Evolutionary conservation across 306 rosid species (phyloP), one percentile per base, ranked within the genome.

Genomic region (Ormosia semicastrata): DNA sequence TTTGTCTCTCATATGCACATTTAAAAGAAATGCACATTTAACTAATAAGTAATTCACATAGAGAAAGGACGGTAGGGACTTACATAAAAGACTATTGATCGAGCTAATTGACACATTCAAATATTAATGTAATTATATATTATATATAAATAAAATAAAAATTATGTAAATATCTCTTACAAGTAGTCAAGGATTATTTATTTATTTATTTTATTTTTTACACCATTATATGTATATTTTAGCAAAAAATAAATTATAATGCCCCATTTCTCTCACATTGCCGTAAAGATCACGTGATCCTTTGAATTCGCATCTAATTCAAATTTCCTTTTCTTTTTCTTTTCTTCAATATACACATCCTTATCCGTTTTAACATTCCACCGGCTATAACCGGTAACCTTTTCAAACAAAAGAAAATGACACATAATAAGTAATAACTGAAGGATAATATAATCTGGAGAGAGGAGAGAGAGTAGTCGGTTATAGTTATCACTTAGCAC

Each of bases 241-340:
- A 24, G 34, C 14, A 30, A 30, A 58, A 58, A 58, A 29, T 4
- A n/a, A 58, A 24, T 24, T 8, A 29, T n/a, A 33, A 60, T 33
- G 17, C 24, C 10, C 3, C 30, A 65, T n/a, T 37, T 44, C 6
- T 54, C 46, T 44, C 32, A 40, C 41, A 33, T 54, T 69, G 66
- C 65, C 76, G 85, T 85, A 71, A 69, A 63, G 88, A 65, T 60
- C 76, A 85, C 80, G 88, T 76, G 85, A 81, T 75, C 85, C 84
- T 46, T 46, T 79, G 75, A 13, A 70, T 71, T 76, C 4, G 66
- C 73, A 73, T 74, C 79, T 12, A 85, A 60, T 65, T 49, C 43
- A 40, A 33, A 79, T 68, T 80, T 79, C 6, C 74, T 15, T 33
- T 58, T 57, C 32, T 36, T 17, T 33, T 58, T 57, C 17, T 29